These are phyloP conservation scores for Nicotiana knightiana DNA, from an alignment of 257 asterid genomes.

Conservation along the genomic window DNA sequence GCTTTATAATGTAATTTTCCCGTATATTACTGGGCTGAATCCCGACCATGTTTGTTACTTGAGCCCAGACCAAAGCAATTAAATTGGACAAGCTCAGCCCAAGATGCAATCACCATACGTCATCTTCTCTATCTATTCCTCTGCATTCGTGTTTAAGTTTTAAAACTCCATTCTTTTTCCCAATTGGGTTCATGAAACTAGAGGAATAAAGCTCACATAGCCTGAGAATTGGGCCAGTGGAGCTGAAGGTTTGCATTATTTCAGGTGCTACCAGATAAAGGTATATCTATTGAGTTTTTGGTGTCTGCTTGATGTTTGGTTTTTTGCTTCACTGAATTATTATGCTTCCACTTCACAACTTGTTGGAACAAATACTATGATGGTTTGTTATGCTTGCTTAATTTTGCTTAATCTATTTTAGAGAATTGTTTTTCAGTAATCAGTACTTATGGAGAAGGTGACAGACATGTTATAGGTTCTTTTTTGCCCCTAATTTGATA, in stretches of 20 bases:
- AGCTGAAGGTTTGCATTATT: background rate
- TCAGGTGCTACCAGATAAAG: background rate
- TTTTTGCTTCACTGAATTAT: too few relatives aligned
- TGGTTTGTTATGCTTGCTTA: background rate
- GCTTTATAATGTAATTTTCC: too few relatives aligned
- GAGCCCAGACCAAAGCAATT: too few relatives aligned
- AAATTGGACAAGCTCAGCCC: too few relatives aligned
- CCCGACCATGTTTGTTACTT: background rate
- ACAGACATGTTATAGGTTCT: background rate
- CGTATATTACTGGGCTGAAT: too few relatives aligned
- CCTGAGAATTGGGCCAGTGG: background rate
- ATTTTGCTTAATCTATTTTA: too few relatives aligned
- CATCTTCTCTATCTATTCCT: background rate
- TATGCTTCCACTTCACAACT: background rate
- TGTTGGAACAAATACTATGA: too few relatives aligned
- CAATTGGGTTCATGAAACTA: background rate
- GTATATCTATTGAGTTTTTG: background rate
- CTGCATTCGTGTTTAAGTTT: background rate
- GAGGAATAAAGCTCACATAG: background rate
- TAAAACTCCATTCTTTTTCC: background rate
- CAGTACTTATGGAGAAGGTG: background rate
- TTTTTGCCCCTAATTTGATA: background rate
- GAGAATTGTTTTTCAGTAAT: background rate
- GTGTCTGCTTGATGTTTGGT: background rate
- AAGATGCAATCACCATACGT: too few relatives aligned